Evolutionary conservation across 345 rosid genomes (phyloP).

Genomic region (Turritis glabra): DNA sequence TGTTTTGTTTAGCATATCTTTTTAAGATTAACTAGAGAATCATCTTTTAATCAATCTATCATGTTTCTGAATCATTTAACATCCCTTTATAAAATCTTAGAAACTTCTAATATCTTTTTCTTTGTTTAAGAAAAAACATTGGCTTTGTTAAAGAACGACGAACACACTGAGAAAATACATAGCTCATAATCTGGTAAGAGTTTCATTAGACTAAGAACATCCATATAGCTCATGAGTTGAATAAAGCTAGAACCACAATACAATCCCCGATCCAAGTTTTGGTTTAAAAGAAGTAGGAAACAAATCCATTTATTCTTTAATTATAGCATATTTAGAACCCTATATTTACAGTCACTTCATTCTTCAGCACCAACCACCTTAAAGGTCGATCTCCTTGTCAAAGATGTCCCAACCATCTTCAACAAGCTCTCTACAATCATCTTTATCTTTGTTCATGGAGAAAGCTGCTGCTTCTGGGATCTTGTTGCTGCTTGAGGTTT

Average conservation of each 20-base stretch:
- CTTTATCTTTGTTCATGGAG: constrained; percentile 16
- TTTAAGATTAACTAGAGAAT: neutral
- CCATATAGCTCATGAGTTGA: constrained; percentile 6
- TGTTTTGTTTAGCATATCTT: neutral
- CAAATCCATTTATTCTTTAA: constrained; percentile 17
- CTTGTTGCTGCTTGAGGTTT: constrained; percentile 29
- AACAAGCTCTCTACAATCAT: constrained; percentile 34
- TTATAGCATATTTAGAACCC: neutral
- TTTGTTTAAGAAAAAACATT: neutral
- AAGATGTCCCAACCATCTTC: constrained; percentile 77
- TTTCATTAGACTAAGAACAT: neutral
- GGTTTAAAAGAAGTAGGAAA: neutral
- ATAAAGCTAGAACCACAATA: neutral
- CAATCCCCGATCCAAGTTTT: neutral
- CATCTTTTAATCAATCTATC: neutral
- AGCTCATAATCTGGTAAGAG: neutral
- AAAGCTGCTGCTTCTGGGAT: constrained; percentile 29
- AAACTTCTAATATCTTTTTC: neutral
- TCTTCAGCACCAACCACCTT: constrained; percentile 20
- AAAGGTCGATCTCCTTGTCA: constrained; percentile 30
- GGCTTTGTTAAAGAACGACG: too few species aligned
- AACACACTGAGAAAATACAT: too few species aligned
- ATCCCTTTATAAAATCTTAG: neutral
- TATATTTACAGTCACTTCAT: constrained; percentile 21
- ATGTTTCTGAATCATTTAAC: neutral